Base-by-base conservation (phyloP, 192 early-diverging fungal genomes). In the Obelidium mucronatum region DNA sequence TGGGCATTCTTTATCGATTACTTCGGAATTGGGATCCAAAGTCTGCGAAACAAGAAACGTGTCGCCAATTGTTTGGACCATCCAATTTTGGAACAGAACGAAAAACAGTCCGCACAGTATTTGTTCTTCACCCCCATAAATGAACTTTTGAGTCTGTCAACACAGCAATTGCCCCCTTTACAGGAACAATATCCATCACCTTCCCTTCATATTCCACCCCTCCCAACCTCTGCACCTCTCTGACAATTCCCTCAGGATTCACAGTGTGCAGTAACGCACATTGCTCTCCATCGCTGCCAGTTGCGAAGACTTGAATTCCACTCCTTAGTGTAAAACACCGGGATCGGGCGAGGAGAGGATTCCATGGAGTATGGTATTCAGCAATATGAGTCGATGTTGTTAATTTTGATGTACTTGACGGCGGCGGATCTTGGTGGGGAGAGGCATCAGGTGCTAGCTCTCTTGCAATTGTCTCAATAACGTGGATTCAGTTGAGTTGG, bases 71-170 rank as follows among this genome's bases (percentile, higher is more conserved):
- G n/a, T n/a, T n/a, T n/a, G n/a, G n/a, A n/a, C n/a, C n/a, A n/a
- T n/a, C n/a, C n/a, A n/a, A n/a, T n/a, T n/a, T n/a, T n/a, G n/a
- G n/a, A n/a, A n/a, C n/a, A n/a, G n/a, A n/a, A n/a, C n/a, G n/a
- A n/a, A n/a, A n/a, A n/a, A n/a, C n/a, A n/a, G n/a, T n/a, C n/a
- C n/a, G n/a, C n/a, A n/a, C n/a, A n/a, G n/a, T n/a, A n/a, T n/a
- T n/a, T n/a, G n/a, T 58, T 58, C 6, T 28, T 36, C 34, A 30
- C 36, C 24, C 5, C 61, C 61, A 64, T 13, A 64, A 4, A 64
- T 64, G 61, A 13, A 64, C 61, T 64, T 64, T 64, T 17, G 11
- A 8, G 36, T 64, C 61, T 35, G 61, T 64, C 61, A 64, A 64
- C 24, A 64, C 61, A 64, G 34, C 31, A 0, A 64, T 13, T 0